phyloP scores from a whole-genome alignment of 2,329 filamentous ascomycete genomes.

The Stagonosporopsis tanaceti region DNA sequence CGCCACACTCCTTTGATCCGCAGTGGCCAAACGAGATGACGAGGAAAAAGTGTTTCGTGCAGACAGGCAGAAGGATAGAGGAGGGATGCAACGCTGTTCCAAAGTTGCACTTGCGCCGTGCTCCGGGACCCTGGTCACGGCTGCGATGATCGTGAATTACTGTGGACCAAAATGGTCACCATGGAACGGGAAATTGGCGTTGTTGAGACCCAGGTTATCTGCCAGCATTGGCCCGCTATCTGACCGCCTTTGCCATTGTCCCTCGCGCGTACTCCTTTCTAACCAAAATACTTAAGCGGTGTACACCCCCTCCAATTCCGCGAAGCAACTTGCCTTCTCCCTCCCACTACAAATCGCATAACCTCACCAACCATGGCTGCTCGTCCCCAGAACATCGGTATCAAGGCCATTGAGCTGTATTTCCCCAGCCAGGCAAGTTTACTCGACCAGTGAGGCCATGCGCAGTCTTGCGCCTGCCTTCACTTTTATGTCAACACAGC shows the following conservation, averaged over 20 bases:
- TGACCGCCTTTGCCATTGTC: constrained; percentile 48
- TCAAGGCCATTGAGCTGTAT: constrained; percentile 64
- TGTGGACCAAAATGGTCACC: constrained; percentile 17
- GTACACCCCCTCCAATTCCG: constrained; percentile 34
- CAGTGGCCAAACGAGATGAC: constrained; percentile 19
- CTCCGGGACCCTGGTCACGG: constrained; percentile 3
- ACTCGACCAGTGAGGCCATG: constrained; percentile 5
- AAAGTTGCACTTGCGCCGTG: constrained; percentile 7
- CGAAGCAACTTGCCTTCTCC: constrained; percentile 26
- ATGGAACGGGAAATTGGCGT: constrained; percentile 31
- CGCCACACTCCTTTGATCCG: constrained; percentile 25
- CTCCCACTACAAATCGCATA: constrained; percentile 22
- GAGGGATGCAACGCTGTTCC: not conserved
- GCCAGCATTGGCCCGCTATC: constrained; percentile 46
- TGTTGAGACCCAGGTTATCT: constrained; percentile 37
- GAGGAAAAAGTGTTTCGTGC: constrained; percentile 2
- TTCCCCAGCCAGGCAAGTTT: constrained; percentile 60
- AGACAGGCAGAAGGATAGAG: not conserved
- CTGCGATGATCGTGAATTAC: constrained; percentile 9
- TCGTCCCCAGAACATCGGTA: constrained; percentile 60
- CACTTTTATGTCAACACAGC: constrained; percentile 23
- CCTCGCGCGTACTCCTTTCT: constrained; percentile 33
- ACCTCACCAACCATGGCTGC: constrained; percentile 51
- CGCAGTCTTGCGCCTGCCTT: constrained; percentile 15
- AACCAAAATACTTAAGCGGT: constrained; percentile 46